Base-by-base conservation (phyloP, 306 rosid species). In the Prunus dulcis region DNA sequence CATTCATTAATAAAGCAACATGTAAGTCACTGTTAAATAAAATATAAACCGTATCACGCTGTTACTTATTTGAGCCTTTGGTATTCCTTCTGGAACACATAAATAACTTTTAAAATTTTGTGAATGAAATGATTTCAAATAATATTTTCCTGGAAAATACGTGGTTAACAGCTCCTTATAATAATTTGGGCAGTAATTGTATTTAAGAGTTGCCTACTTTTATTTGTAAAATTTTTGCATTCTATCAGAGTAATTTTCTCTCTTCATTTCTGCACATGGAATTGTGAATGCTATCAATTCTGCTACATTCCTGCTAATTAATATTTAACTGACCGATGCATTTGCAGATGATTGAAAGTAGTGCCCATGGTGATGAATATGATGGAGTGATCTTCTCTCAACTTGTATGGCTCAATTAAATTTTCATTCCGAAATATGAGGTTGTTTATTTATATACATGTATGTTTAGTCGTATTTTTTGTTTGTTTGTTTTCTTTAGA, bases 321-420 rank as follows among this genome's bases (percentile, higher is more conserved):
- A 6, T 79, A 51, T 23, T 67, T 80, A 47, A 72, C 56, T 72
- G 62, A 72, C 64, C 57, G 41, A 76, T 80, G 65, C 85, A 76
- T 79, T 77, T 89, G 84, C 97, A 96, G 98, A 96, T 96, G 99
- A 80, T 96, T 80, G 99, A 96, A 87, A 96, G 99, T 82, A 93
- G 99, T 81, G 94, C 87, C 69, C 91, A 85, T 62, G 99, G 99
- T 71, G 99, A 96, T 81, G 99, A 96, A 58, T 96, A 96, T 53
- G 99, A 96, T 65, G 99, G 99, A 65, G 99, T 96, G 78, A 89
- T 93, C 72, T 96, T 96, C 88, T 96, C 99, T 82, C 98, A 96
- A 87, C 99, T 96, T 76, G 99, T 96, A 96, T 71, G 97, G 81
- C 72, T 76, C 72, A 71, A 62, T 32, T 28, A 23, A 53, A 81